Conservation (phyloP, 1,284 basidiomycete species). For the Puccinia horiana region DNA sequence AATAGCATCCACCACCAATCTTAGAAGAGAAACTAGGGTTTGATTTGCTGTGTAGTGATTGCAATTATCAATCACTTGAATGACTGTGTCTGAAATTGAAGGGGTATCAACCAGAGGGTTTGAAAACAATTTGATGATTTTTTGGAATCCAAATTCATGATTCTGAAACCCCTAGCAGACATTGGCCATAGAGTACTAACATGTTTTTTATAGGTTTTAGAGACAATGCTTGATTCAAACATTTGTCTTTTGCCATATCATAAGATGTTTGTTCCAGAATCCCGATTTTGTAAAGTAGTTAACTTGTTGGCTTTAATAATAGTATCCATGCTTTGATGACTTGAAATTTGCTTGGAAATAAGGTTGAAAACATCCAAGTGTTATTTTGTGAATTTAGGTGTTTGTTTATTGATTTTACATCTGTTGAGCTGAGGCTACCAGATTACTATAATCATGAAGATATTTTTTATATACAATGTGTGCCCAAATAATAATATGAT, state of each 20-base stretch:
- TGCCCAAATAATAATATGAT: too few species aligned
- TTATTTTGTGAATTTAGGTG: too few species aligned
- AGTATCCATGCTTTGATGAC: conserved; percentile 1
- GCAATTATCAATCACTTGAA: background rate
- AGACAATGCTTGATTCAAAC: conserved; percentile 4
- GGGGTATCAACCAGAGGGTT: conserved; percentile 17
- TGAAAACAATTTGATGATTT: background rate
- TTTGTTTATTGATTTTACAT: too few species aligned
- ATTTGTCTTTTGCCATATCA: conserved; percentile 8
- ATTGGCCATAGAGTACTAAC: conserved; percentile 8
- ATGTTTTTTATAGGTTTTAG: background rate
- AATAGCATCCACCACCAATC: background rate
- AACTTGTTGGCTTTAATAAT: conserved; percentile 23
- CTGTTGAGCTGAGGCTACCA: too few species aligned
- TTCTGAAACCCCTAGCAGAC: conserved; percentile 5
- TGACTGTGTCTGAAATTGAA: background rate
- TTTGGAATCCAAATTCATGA: conserved; percentile 12
- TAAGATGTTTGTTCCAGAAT: conserved; percentile 18
- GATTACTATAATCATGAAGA: too few species aligned
- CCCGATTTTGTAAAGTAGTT: conserved; percentile 36
- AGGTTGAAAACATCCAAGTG: conserved; percentile 11
- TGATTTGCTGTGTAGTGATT: conserved; percentile 38
- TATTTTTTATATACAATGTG: too few species aligned
- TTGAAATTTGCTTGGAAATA: conserved; percentile 12
- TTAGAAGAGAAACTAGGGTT: conserved; percentile 6